Evolutionary conservation across 2,329 filamentous ascomycete genomes (phyloP), one percentile per base, ranked within the genome.

Genomic region (Lachnellula occidentalis): DNA sequence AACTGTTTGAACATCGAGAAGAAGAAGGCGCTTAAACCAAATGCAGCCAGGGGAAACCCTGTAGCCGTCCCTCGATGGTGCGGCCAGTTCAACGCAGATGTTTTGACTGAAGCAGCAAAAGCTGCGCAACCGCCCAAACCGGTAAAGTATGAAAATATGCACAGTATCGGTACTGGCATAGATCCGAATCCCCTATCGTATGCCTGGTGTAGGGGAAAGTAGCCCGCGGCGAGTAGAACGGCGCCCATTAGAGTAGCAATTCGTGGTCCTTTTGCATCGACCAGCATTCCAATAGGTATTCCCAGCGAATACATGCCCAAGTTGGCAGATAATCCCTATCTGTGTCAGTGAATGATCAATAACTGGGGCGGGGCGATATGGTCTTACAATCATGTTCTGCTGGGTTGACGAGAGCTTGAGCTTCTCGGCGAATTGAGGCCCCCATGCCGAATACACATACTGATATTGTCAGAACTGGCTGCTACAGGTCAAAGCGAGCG

Each of bases 371-470:
- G 11, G 56, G 37, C 51, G 50, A 24, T 39, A 48, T 31, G 45
- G 56, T 67, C 81, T 69, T 76, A 86, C 92, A 68, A 99, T 92
- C 61, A 97, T 73, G 72, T 99, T 97, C 72, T 84, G 91, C 71
- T 96, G 80, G 2, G 92, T 97, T n/a, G 94, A 87, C 14, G 91
- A 91, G 58, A 97, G 82, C 69, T 87, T 85, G 64, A 99, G 78
- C 64, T 82, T 85, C 66, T 95, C 86, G 48, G 92, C 91, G 69
- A 96, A 96, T 73, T 96, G 92, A 19, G 94, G 94, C 14, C 90
- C 91, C 92, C 94, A 99, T 72, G 92, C 92, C 53, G 91, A 96
- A 73, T 96, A 99, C 68, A 92, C 92, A 82, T 99, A 97, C 90
- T 96, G 68, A 48, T 50, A 15, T 36, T 49, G 57, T 71, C 55